These are phyloP conservation scores for Datura wrightii DNA, from an alignment of 257 asterid genomes.

Conservation along the genomic window DNA sequence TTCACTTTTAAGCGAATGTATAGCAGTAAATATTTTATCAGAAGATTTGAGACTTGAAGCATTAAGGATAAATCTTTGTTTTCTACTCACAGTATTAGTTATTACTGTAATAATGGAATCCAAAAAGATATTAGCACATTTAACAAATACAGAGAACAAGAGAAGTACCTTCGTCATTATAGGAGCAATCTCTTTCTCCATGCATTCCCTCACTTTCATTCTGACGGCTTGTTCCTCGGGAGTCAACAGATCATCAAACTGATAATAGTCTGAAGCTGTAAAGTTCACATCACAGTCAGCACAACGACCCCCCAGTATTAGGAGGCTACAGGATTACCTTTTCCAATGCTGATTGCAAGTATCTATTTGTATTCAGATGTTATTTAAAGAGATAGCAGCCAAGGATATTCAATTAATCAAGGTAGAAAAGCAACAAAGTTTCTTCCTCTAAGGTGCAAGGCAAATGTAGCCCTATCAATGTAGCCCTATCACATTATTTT, in stretches of 20 bases:
- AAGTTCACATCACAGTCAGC: conserved; percentile 5
- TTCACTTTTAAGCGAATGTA: not conserved
- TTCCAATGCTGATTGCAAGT: not conserved
- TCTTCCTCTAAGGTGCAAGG: not conserved
- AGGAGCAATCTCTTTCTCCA: conserved; percentile 83
- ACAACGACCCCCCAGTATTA: conserved; percentile 23
- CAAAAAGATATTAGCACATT: conserved; percentile 13
- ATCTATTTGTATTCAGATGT: not conserved
- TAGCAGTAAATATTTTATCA: not conserved
- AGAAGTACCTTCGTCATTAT: conserved; percentile 65
- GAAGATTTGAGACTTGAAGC: not conserved
- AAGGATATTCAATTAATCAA: not conserved
- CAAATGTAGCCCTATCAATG: not conserved
- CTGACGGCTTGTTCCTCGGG: conserved; percentile 67
- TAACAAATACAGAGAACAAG: not conserved
- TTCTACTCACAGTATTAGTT: not conserved
- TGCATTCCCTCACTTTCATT: conserved; percentile 61
- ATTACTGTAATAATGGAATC: not conserved
- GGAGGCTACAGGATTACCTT: not conserved
- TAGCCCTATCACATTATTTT: not conserved
- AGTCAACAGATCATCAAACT: conserved; percentile 66
- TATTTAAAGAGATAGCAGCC: not conserved
- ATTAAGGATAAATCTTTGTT: not conserved
- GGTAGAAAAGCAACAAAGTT: conserved; percentile 5
- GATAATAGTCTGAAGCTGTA: conserved; percentile 73